These are phyloP conservation scores for Russula vinacea DNA, from an alignment of 768 basidiomycete species.

Conservation along the genomic window DNA sequence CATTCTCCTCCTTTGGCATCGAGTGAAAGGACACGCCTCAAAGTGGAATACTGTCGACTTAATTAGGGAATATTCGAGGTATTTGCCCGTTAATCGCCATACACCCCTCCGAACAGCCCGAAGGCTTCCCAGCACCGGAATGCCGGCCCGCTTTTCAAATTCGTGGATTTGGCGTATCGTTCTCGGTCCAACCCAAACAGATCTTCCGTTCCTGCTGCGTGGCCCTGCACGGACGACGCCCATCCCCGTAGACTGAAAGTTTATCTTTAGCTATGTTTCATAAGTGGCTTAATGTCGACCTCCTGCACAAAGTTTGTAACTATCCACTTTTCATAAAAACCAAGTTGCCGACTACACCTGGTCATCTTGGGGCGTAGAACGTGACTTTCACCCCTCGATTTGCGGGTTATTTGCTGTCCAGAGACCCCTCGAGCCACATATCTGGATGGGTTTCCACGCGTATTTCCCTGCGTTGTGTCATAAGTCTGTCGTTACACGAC, in stretches of 20 bases:
- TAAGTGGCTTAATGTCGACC: background rate
- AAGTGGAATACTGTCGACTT: constrained; percentile 16
- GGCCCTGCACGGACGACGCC: background rate
- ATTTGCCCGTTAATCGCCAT: constrained; percentile 15
- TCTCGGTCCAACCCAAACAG: no score
- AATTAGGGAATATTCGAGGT: constrained; percentile 16
- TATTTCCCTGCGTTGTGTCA: constrained; percentile 9
- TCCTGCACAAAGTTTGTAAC: background rate
- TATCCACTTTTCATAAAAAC: background rate
- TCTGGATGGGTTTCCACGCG: background rate
- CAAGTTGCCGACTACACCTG: background rate
- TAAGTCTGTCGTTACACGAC: constrained; percentile 2
- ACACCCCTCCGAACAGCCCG: background rate
- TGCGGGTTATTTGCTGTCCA: background rate
- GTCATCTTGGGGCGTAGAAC: background rate
- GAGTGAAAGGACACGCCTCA: background rate
- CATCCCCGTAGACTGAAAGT: background rate
- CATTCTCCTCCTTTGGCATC: constrained; percentile 16
- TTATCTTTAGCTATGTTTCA: background rate
- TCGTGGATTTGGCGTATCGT: no score
- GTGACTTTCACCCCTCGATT: background rate
- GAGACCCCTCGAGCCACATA: background rate
- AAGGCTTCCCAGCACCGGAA: background rate
- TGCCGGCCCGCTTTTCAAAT: constrained; percentile 8
- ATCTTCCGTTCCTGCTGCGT: background rate